A percentile compares a stretch with the other conserved stretches of the same genome.
Conservation (phyloP, 2,329 filamentous ascomycete species). For the Cercospora sp. region DNA sequence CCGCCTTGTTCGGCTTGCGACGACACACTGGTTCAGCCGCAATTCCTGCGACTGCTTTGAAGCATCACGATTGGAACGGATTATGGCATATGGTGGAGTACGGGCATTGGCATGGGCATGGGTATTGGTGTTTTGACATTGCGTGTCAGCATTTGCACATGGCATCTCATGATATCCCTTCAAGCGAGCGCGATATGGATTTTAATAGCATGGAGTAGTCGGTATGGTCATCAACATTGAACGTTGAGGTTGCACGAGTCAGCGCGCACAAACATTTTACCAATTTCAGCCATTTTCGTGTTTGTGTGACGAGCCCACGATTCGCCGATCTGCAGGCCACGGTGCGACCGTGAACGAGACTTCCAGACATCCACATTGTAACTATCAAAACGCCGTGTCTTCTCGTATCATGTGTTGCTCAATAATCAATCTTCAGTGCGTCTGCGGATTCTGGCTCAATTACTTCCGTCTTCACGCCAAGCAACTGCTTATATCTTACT, state of each 20-base stretch:
- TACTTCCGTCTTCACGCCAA: background rate
- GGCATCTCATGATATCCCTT: background rate
- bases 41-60: background rate
- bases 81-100: background rate
- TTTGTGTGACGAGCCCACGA: background rate
- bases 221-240: background rate
- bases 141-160: background rate
- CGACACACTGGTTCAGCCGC: background rate
- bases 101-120: background rate
- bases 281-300: background rate
- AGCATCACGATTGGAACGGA: background rate
- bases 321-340: background rate
- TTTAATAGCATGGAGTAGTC: background rate
- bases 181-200: background rate
- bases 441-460: background rate
- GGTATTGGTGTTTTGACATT: background rate
- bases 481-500: background rate
- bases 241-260: background rate
- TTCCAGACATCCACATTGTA: background rate
- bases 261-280: background rate
- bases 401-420: background rate
- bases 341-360: background rate
- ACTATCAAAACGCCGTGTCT: background rate
- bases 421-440: background rate
- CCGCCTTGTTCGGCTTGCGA: background rate